Percentiles rank a stretch among this genome's conserved stretches.
phyloP scores from a whole-genome alignment of 2,329 filamentous ascomycete species.

The Zopfia rhizophila region DNA sequence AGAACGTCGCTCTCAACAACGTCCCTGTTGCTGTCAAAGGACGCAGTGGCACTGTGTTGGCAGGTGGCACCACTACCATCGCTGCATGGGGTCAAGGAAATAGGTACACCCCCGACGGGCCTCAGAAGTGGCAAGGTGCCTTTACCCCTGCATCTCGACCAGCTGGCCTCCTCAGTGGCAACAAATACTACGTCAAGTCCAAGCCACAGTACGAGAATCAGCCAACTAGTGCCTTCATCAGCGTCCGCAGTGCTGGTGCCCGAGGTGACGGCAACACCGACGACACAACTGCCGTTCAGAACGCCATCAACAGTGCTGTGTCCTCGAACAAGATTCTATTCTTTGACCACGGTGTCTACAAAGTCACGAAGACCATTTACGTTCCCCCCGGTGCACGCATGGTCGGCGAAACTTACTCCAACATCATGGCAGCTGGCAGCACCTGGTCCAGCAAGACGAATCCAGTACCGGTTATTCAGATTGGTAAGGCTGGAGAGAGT shows the following conservation, averaged over 20 bases:
- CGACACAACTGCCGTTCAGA: slow-evolving; percentile 83
- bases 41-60: slow-evolving; percentile 39
- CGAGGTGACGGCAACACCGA: slow-evolving; percentile 83
- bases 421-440: slow-evolving; percentile 81
- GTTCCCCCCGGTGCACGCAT: slow-evolving; percentile 78
- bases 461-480: slow-evolving; percentile 73
- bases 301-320: slow-evolving; percentile 72
- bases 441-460: slow-evolving; percentile 59
- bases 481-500: slow-evolving; percentile 72
- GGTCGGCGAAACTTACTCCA: slow-evolving; percentile 85
- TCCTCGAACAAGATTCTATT: slow-evolving; percentile 66
- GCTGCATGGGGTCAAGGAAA: slow-evolving; percentile 49
- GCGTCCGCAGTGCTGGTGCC: slow-evolving; percentile 61
- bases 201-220: slow-evolving; percentile 64
- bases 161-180: slow-evolving; percentile 56
- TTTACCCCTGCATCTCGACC: slow-evolving; percentile 60
- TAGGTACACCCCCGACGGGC: slow-evolving; percentile 52
- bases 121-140: slow-evolving; percentile 58
- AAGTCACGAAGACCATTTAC: slow-evolving; percentile 66
- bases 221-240: slow-evolving; percentile 71
- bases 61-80: slow-evolving; percentile 47
- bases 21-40: slow-evolving; percentile 46
- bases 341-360: slow-evolving; percentile 69
- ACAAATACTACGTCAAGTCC: slow-evolving; percentile 61
- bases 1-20: slow-evolving; percentile 60